Evolutionary conservation across 2,329 filamentous ascomycete genomes (phyloP).

Genomic region (Aspergillus caelatus): DNA sequence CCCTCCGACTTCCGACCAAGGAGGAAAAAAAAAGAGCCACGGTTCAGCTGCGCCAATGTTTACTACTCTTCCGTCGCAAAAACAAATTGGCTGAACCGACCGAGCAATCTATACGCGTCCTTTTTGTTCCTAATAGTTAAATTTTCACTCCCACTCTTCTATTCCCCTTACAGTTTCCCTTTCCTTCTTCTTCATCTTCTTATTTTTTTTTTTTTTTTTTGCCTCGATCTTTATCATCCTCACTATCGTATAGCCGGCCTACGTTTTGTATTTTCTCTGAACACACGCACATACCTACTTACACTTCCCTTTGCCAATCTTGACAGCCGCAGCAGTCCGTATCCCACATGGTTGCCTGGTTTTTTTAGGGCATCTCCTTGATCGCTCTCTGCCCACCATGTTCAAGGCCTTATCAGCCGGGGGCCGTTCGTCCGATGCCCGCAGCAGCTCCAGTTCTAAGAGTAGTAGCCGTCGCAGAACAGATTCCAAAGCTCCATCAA

Average conservation of each 20-base stretch:
- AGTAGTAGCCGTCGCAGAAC: conserved; percentile 34
- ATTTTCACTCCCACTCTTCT: background rate
- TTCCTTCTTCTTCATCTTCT: background rate
- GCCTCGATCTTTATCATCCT: conserved; percentile 10
- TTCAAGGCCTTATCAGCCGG: conserved; percentile 44
- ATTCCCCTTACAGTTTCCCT: conserved; percentile 8
- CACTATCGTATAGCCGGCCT: background rate
- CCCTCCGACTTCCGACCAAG: conserved; percentile 19
- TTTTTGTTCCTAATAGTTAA: background rate
- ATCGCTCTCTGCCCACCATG: conserved; percentile 39
- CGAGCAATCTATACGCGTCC: conserved; percentile 18
- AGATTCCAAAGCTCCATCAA: conserved; percentile 35
- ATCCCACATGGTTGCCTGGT: conserved; percentile 33
- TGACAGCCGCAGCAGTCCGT: conserved; percentile 3
- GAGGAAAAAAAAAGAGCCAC: conserved; percentile 29
- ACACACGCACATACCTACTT: background rate
- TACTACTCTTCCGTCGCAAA: conserved; percentile 26
- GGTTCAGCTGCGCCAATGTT: conserved; percentile 37
- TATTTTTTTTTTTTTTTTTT: conserved; percentile 8
- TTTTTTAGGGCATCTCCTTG: conserved; percentile 24
- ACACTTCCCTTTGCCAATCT: background rate
- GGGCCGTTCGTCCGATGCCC: conserved; percentile 37
- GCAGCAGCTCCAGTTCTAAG: conserved; percentile 37
- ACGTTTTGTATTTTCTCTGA: background rate
- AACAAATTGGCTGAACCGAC: conserved; percentile 26